phyloP scores from a whole-genome alignment of 768 basidiomycete species.

The Serendipita indica region DNA sequence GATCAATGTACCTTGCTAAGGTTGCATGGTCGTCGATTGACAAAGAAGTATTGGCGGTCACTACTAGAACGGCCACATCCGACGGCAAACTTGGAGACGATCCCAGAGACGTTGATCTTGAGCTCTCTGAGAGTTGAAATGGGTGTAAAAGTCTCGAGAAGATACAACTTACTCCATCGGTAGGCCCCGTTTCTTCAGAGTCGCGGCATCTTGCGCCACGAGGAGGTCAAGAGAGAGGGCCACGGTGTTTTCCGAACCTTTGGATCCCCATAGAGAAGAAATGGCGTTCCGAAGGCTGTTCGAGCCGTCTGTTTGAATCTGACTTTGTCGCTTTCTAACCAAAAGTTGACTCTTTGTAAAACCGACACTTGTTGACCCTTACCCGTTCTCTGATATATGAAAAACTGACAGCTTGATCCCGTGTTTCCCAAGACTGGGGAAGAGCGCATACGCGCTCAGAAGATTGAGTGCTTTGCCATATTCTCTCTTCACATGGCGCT shows the following conservation, averaged over 20 bases:
- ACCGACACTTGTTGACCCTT: slow-evolving; percentile 18
- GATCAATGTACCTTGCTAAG: slow-evolving; percentile 42
- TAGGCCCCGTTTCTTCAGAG: slow-evolving; percentile 30
- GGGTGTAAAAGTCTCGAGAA: too few relatives aligned
- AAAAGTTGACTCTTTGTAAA: slow-evolving; percentile 33
- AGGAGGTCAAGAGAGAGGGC: slow-evolving; percentile 57
- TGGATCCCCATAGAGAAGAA: slow-evolving; percentile 71
- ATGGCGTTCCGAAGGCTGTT: slow-evolving; percentile 48
- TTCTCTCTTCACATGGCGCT: slow-evolving; percentile 78
- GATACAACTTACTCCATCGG: slow-evolving; percentile 17
- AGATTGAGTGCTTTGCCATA: slow-evolving; percentile 72
- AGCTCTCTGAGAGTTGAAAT: slow-evolving; percentile 10
- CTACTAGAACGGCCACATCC: slow-evolving; percentile 62
- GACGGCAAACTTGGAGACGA: slow-evolving; percentile 69
- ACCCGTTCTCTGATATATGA: slow-evolving; percentile 62
- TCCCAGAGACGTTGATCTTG: slow-evolving; percentile 48
- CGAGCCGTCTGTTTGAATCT: slow-evolving; percentile 59
- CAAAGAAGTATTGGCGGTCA: slow-evolving; percentile 84
- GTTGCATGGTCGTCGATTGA: slow-evolving; percentile 83
- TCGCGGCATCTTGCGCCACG: slow-evolving; percentile 48
- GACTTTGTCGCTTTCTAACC: slow-evolving; percentile 30
- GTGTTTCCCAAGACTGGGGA: slow-evolving; percentile 45
- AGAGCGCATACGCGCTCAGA: slow-evolving; percentile 77
- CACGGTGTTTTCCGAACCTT: slow-evolving; percentile 56
- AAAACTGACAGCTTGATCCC: slow-evolving; percentile 62